Evolutionary conservation across 208 protist genomes (phyloP), one percentile per base, ranked within the genome.

Genomic region (Angomonas deanei): DNA sequence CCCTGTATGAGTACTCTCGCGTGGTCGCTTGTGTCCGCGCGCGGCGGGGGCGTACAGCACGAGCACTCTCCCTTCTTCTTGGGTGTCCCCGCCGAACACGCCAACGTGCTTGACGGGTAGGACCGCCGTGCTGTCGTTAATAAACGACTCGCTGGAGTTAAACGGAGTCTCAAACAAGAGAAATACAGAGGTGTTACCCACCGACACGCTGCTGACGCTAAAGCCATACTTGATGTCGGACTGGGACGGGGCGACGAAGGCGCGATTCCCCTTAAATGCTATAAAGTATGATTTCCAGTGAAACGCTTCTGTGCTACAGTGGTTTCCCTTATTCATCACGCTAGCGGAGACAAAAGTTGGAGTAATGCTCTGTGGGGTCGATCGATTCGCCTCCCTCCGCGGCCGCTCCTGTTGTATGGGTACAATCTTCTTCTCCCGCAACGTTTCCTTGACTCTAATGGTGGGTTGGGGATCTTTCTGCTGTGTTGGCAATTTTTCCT

Each of bases 241-340:
- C n/a, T 28, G 61, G 33, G 66, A 27, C 0, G 79, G 72, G 64
- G 79, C 88, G 17, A 91, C 72, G 30, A 77, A 89, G 61, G 83
- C 77, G 1, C 81, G 70, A 36, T 76, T 84, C 46, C 84, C 81
- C 50, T 79, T 76, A 61, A 84, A 78, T 21, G 87, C 74, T 38
- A 94, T 78, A 60, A 72, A 94, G 61, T 74, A 70, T 11, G 64
- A 50, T 34, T 61, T 15, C 87, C 87, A 94, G 19, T 59, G 55
- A 66, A 88, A 88, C 19, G 71, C 87, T 52, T 85, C 81, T n/a
- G 19, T 56, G 72, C 82, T 94, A 57, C 60, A 36, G 55, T 81
- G 78, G 11, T 68, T 39, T 5, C 74, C 47, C 39, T 63, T 33
- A 26, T 27, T 2, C 38, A 4, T 38, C 36, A 26, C 36, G 17